Evolutionary conservation across 805 yeast species (phyloP).

Genomic region (Wickerhamomyces rabaulensis): DNA sequence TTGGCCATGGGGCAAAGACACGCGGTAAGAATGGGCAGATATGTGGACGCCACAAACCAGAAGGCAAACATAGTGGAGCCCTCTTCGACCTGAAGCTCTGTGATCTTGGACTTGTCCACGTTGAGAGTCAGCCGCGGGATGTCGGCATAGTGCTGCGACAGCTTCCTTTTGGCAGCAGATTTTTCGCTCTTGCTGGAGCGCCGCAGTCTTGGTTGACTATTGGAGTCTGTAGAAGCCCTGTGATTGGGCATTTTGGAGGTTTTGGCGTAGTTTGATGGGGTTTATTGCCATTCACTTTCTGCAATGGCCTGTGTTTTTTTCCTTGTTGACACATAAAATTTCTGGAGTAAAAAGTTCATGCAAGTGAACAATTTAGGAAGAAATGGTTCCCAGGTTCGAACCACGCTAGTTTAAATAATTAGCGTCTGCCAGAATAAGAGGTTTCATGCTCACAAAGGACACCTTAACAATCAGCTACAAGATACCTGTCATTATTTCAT

Average conservation of each 20-base stretch:
- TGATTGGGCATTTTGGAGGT: neutral
- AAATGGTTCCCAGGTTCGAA: too few relatives aligned
- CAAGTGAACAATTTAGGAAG: too few relatives aligned
- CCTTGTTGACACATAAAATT: too few relatives aligned
- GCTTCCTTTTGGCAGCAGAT: neutral
- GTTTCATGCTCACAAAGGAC: too few relatives aligned
- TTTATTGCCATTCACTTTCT: too few relatives aligned
- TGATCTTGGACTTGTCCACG: slow-evolving; percentile 13
- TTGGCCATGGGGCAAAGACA: slow-evolving; percentile 78
- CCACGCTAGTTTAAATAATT: too few relatives aligned
- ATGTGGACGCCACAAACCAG: slow-evolving; percentile 66
- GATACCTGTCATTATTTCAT: too few relatives aligned
- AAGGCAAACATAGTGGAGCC: slow-evolving; percentile 17
- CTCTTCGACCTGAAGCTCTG: slow-evolving; percentile 10
- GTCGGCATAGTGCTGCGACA: slow-evolving; percentile 3
- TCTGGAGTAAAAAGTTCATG: too few relatives aligned
- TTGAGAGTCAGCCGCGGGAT: slow-evolving; percentile 15
- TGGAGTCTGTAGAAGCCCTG: neutral
- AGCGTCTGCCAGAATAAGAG: too few relatives aligned
- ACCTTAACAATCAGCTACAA: too few relatives aligned
- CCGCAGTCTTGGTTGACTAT: neutral
- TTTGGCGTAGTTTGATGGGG: neutral
- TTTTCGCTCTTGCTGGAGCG: neutral
- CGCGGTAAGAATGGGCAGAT: slow-evolving; percentile 71
- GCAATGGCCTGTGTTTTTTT: too few relatives aligned